phyloP scores from a whole-genome alignment of 2,329 filamentous ascomycete species.

The Colletotrichum echinochloae region DNA sequence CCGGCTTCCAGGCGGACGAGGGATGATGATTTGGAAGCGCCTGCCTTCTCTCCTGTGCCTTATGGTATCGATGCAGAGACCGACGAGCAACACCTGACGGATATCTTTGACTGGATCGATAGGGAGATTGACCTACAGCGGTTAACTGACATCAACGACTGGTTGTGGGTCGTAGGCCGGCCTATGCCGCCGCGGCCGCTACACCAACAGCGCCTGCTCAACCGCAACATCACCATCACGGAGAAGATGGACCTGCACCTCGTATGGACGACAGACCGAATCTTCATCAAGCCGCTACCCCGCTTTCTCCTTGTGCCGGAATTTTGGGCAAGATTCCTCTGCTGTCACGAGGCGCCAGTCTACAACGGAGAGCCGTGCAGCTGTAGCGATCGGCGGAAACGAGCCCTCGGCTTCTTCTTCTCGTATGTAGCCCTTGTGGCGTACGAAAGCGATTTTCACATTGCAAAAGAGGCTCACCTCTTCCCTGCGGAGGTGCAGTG shows the following conservation, averaged over 20 bases:
- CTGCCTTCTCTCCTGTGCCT: no score
- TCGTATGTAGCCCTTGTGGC: conserved; percentile 52
- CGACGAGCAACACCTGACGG: no score
- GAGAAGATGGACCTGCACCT: conserved; percentile 51
- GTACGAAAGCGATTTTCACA: conserved; percentile 53
- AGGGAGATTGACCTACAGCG: conserved; percentile 39
- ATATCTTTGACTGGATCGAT: conserved; percentile 22
- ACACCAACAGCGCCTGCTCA: conserved; percentile 44
- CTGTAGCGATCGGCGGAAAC: conserved; percentile 1
- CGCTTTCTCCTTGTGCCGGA: conserved; percentile 48
- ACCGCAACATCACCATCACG: conserved; percentile 44
- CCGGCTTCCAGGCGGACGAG: no score
- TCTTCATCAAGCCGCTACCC: conserved; percentile 52
- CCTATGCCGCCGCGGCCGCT: conserved; percentile 44
- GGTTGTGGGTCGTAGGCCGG: conserved; percentile 45
- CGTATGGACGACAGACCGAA: conserved; percentile 43
- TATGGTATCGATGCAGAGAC: no score
- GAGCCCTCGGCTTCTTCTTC: conserved; percentile 55
- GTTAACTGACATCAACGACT: conserved; percentile 31
- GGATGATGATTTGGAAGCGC: no score
- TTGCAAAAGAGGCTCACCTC: conserved; percentile 51
- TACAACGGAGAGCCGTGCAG: neutral
- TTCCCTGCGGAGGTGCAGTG: conserved; percentile 53
- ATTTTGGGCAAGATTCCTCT: conserved; percentile 45
- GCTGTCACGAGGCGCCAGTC: neutral